phyloP scores from a whole-genome alignment of 768 basidiomycete genomes.

The Lactarius indigo region DNA sequence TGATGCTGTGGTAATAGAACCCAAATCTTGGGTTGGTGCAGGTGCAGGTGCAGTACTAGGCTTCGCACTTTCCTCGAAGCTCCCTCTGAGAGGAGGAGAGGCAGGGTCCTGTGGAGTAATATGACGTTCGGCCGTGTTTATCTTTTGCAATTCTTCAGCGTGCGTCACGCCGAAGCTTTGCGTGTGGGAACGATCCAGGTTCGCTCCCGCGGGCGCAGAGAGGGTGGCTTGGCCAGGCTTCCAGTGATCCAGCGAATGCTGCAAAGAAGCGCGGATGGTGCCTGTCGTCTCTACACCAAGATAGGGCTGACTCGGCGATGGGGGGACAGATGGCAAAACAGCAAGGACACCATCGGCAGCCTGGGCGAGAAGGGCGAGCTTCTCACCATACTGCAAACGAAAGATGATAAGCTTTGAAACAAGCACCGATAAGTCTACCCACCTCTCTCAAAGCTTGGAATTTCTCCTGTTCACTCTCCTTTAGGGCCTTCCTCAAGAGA shows the following conservation, averaged over 20 bases:
- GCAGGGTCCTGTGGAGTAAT: conserved; percentile 37
- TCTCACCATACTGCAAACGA: conserved; percentile 67
- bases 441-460: conserved; percentile 86
- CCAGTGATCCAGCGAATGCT: conserved; percentile 76
- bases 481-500: conserved; percentile 69
- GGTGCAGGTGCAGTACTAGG: conserved; percentile 14
- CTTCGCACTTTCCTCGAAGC: conserved; percentile 6
- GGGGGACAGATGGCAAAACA: conserved; percentile 66
- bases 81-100: conserved; percentile 36
- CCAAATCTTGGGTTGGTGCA: background rate
- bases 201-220: conserved; percentile 40
- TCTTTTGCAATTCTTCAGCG: conserved; percentile 63
- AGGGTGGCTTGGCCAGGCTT: conserved; percentile 57
- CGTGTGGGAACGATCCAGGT: conserved; percentile 68
- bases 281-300: conserved; percentile 60
- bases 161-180: conserved; percentile 85
- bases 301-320: conserved; percentile 54
- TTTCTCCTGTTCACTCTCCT: conserved; percentile 70
- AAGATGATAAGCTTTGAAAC: background rate
- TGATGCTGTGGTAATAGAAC: conserved; percentile 2
- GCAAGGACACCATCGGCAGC: conserved; percentile 60
- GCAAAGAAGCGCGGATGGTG: conserved; percentile 67
- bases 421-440: conserved; percentile 14
- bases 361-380: conserved; percentile 69
- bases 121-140: conserved; percentile 37